Evolutionary conservation across 257 asterid species (phyloP).

Genomic region (Penstemon barbatus): DNA sequence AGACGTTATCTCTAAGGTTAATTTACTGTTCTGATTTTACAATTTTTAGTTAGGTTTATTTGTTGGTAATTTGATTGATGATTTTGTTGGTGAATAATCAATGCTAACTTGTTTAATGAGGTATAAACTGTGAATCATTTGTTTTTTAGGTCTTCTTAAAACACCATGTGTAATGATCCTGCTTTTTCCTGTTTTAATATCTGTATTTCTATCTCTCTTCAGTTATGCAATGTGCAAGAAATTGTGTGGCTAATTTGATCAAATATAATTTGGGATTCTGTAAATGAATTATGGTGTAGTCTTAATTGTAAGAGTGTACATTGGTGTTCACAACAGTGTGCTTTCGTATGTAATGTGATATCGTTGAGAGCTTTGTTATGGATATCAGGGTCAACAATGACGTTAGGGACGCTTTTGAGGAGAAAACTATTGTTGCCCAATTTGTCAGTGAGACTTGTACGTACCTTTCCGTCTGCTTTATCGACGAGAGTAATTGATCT

Average conservation of each 20-base stretch:
- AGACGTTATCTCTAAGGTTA: no score
- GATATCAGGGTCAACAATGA: neutral
- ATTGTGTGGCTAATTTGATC: neutral
- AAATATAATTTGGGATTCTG: neutral
- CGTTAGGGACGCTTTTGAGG: neutral
- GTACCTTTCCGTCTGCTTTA: slow-evolving; percentile 1
- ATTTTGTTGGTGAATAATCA: no score
- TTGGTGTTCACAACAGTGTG: neutral
- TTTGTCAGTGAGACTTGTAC: neutral
- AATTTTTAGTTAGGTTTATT: no score
- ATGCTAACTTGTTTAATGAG: no score
- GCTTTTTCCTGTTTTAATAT: no score
- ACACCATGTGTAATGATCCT: no score
- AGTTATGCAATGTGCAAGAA: neutral
- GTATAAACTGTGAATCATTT: no score
- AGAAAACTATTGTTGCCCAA: neutral
- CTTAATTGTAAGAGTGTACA: neutral
- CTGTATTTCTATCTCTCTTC: neutral
- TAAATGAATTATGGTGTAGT: neutral
- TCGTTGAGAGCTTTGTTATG: neutral
- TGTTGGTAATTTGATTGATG: no score
- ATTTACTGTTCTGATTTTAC: no score
- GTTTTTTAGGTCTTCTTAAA: no score
- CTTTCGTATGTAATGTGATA: neutral
- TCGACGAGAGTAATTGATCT: slow-evolving; percentile 8